These are phyloP conservation scores for Stipa capillata DNA, from an alignment of 176 grass and related monocot genomes.

Conservation along the genomic window DNA sequence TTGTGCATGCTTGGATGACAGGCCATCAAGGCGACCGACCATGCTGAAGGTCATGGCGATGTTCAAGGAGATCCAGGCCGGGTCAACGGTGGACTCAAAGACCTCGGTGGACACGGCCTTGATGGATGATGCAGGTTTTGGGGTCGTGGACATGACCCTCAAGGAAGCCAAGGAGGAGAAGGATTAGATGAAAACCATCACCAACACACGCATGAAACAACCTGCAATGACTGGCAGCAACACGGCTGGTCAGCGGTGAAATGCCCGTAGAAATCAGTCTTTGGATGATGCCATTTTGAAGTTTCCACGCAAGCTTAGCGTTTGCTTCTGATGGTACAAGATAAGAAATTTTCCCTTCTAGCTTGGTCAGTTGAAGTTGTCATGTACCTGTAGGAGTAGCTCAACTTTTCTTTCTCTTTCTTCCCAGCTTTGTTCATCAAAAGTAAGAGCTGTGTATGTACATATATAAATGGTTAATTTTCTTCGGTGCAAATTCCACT, in stretches of 20 bases:
- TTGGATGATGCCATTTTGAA: slow-evolving; percentile 34
- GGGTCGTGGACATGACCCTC: slow-evolving; percentile 58
- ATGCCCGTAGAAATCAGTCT: slow-evolving; percentile 30
- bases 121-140: slow-evolving; percentile 39
- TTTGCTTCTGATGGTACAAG: slow-evolving; percentile 45
- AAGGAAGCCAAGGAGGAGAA: slow-evolving; percentile 96
- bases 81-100: slow-evolving; percentile 64
- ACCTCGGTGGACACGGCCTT: slow-evolving; percentile 13
- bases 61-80: slow-evolving; percentile 95
- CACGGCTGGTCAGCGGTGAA: slow-evolving; percentile 22
- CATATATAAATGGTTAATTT: slow-evolving; percentile 78
- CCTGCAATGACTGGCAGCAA: background rate
- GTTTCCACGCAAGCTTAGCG: slow-evolving; percentile 34
- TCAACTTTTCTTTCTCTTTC: slow-evolving; percentile 7
- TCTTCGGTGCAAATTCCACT: slow-evolving; percentile 12
- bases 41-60: slow-evolving; percentile 97
- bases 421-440: slow-evolving; percentile 26
- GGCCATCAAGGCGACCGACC: slow-evolving; percentile 56
- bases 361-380: slow-evolving; percentile 40
- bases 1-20: slow-evolving; percentile 63
- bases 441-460: slow-evolving; percentile 59
- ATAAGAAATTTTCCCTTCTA: slow-evolving; percentile 42
- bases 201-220: background rate
- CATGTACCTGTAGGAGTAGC: slow-evolving; percentile 65
- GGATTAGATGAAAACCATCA: slow-evolving; percentile 19